A percentile compares a stretch with the other conserved stretches of the same genome.
Evolutionary conservation across 1,284 basidiomycete genomes (phyloP).

Genomic region (Leucoagaricus sp.): DNA sequence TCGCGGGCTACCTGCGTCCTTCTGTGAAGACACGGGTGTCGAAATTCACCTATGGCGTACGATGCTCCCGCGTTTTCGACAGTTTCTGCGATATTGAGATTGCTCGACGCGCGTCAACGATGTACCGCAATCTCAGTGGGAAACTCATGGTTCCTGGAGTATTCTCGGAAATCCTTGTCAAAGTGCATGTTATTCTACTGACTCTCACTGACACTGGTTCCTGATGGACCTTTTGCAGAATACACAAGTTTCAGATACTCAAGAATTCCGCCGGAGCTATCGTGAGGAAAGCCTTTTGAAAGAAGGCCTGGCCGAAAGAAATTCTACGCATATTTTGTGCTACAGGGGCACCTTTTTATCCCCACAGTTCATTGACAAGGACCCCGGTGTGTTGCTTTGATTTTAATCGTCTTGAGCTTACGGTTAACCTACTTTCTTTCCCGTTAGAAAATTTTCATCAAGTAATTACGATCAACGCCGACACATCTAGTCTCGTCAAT

Average conservation of each 20-base stretch:
- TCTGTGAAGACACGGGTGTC: slow-evolving; percentile 48
- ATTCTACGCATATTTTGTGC: slow-evolving; percentile 23
- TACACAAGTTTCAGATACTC: slow-evolving; percentile 28
- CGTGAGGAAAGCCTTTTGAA: neutral
- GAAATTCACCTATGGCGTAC: slow-evolving; percentile 43
- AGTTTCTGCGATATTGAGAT: neutral
- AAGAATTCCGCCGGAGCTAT: slow-evolving; percentile 26
- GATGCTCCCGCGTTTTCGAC: neutral
- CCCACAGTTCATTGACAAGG: slow-evolving; percentile 47
- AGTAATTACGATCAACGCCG: slow-evolving; percentile 39
- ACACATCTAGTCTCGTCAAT: slow-evolving; percentile 21
- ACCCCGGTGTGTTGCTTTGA: slow-evolving; percentile 40
- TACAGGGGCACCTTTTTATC: slow-evolving; percentile 41
- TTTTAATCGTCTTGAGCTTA: neutral
- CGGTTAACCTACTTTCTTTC: neutral
- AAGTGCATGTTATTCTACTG: no score
- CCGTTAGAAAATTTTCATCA: slow-evolving; percentile 17
- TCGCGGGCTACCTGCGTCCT: slow-evolving; percentile 54
- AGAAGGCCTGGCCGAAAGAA: slow-evolving; percentile 3
- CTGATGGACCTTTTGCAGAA: slow-evolving; percentile 15
- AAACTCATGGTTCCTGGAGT: no score
- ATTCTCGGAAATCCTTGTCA: no score
- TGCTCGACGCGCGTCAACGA: no score
- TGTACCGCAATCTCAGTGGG: no score
- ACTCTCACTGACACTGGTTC: no score